Evolutionary conservation across 2,329 filamentous ascomycete species (phyloP).

Genomic region (Neonectria coccinea): DNA sequence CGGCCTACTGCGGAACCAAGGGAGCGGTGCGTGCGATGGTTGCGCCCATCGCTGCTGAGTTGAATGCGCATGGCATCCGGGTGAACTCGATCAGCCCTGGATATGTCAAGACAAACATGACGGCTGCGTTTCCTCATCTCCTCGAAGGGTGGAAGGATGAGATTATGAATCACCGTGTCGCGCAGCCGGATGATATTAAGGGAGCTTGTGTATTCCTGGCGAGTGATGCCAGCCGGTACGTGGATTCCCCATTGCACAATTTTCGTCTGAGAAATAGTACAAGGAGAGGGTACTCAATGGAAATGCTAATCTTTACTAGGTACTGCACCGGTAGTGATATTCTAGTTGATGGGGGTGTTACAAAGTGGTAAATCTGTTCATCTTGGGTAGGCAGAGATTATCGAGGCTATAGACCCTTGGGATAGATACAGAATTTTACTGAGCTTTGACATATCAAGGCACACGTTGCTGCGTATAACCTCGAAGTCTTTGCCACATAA

Average conservation of each 20-base stretch:
- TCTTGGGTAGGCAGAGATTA: background rate
- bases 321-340: conserved; percentile 58
- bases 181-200: conserved; percentile 62
- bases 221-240: conserved; percentile 59
- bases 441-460: background rate
- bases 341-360: conserved; percentile 58
- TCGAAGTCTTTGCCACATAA: too few species aligned
- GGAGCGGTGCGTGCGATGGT: conserved; percentile 45
- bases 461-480: background rate
- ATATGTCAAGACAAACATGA: conserved; percentile 58
- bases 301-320: conserved; percentile 20
- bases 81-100: conserved; percentile 62
- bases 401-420: too few species aligned
- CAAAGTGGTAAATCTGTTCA: conserved; percentile 48
- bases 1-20: conserved; percentile 46
- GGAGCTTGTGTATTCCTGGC: conserved; percentile 61
- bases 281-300: background rate
- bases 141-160: conserved; percentile 62
- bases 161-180: conserved; percentile 60
- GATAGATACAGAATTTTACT: background rate
- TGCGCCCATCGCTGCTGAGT: conserved; percentile 41
- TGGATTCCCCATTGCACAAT: conserved; percentile 30
- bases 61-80: conserved; percentile 55
- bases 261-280: background rate
- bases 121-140: conserved; percentile 58